These are phyloP conservation scores for Magnaporthiopsis rhizophila DNA, from an alignment of 2,329 filamentous ascomycete genomes.

Conservation along the genomic window DNA sequence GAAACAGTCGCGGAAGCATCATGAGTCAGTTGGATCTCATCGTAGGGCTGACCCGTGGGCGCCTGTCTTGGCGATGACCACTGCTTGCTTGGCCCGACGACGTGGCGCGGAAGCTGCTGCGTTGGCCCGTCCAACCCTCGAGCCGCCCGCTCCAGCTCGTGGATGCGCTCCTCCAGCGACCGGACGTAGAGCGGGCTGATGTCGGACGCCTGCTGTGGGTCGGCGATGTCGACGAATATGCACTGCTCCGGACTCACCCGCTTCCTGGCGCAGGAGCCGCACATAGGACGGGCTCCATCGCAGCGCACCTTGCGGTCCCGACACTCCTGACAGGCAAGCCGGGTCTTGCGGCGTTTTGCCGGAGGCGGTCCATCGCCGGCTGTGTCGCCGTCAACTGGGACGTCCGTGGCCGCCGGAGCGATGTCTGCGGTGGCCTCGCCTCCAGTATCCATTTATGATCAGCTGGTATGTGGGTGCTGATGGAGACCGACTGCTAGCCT, in stretches of 20 bases:
- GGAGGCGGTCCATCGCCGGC: neutral
- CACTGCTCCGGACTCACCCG: conserved; percentile 6
- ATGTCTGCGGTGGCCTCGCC: neutral
- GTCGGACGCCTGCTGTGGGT: neutral
- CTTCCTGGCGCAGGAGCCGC: conserved; percentile 6
- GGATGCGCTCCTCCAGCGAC: conserved; percentile 9
- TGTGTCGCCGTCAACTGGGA: too few species aligned
- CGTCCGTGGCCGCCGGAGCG: neutral
- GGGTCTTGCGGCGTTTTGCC: conserved; percentile 8
- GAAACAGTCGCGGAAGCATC: neutral
- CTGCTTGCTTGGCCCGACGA: neutral
- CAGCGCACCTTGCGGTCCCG: conserved; percentile 9
- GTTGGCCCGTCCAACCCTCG: neutral
- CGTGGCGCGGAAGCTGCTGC: neutral
- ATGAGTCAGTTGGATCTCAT: neutral
- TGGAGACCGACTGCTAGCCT: too few species aligned
- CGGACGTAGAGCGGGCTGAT: conserved; percentile 7
- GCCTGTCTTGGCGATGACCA: neutral
- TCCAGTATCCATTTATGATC: neutral
- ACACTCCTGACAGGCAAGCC: conserved; percentile 8
- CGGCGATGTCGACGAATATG: conserved; percentile 4
- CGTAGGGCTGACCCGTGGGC: too few species aligned
- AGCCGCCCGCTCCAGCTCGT: conserved; percentile 7
- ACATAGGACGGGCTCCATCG: conserved; percentile 7
- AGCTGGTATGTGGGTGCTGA: neutral